Evolutionary conservation across 192 early-diverging fungal genomes (phyloP).

Genomic region (Coemansia sp.): DNA sequence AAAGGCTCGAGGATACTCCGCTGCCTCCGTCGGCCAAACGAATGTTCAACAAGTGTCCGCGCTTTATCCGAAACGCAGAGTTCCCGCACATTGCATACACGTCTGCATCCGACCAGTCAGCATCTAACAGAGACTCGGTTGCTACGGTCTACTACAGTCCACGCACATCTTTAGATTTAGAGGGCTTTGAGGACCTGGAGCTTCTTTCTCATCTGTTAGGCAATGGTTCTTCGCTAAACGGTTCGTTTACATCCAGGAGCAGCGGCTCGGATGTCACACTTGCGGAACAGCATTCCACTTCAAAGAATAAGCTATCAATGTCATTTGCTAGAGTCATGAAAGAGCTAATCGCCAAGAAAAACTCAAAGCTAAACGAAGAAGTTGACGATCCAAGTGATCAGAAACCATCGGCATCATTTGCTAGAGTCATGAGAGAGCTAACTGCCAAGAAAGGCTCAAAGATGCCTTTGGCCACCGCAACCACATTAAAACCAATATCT

Average conservation of each 20-base stretch:
- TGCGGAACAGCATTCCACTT: not conserved
- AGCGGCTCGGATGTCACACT: slow-evolving; percentile 1
- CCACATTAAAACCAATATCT: not conserved
- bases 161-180: slow-evolving; percentile 19
- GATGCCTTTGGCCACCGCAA: not conserved
- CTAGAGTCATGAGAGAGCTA: not conserved
- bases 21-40: slow-evolving; percentile 20
- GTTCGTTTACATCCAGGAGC: not conserved
- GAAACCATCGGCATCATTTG: not conserved
- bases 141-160: slow-evolving; percentile 31
- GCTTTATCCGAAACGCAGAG: slow-evolving; percentile 17
- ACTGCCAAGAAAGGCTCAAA: not conserved
- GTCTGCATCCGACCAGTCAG: not conserved
- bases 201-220: not conserved
- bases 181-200: not conserved
- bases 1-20: not conserved
- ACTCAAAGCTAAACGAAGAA: not conserved
- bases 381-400: not conserved
- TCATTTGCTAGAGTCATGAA: not conserved
- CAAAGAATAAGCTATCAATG: not conserved
- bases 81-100: not conserved
- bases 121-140: slow-evolving; percentile 4
- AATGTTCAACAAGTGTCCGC: slow-evolving; percentile 32
- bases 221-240: not conserved
- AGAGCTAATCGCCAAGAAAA: not conserved